Conservation (phyloP, 495 filamentous ascomycete species). For the Podospora pseudoanserina region DNA sequence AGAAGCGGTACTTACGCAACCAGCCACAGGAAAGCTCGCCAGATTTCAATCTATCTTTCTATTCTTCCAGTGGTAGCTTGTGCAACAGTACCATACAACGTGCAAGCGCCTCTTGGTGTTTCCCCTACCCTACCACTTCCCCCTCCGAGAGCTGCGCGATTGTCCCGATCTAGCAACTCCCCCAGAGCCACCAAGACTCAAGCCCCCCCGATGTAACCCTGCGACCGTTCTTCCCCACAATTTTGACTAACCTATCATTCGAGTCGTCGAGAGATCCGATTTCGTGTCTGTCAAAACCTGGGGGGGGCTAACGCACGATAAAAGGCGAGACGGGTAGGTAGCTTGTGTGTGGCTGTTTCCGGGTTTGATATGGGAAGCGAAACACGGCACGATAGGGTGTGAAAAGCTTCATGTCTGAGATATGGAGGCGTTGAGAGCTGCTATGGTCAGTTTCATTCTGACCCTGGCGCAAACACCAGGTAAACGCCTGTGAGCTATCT, state of each 20-base stretch:
- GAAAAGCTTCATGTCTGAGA: neutral
- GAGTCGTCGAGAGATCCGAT: neutral
- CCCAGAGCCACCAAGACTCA: neutral
- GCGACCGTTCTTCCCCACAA: neutral
- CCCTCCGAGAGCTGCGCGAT: too few relatives aligned
- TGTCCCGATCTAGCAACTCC: too few relatives aligned
- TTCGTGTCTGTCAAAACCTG: neutral
- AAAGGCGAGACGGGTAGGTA: neutral
- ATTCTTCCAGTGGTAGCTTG: neutral
- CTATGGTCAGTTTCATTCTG: neutral
- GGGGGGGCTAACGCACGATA: neutral
- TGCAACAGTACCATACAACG: neutral
- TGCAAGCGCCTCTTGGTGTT: neutral
- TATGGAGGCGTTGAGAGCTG: neutral
- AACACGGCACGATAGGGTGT: constrained; percentile 21
- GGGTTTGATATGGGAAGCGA: neutral
- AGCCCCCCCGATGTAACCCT: constrained; percentile 4
- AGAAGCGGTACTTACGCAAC: neutral
- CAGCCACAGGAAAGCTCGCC: neutral
- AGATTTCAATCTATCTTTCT: neutral
- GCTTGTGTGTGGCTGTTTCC: neutral
- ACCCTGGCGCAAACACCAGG: too few relatives aligned
- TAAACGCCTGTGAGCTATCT: too few relatives aligned
- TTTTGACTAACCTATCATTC: constrained; percentile 1
- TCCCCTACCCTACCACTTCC: too few relatives aligned